phyloP scores from a whole-genome alignment of 2,329 filamentous ascomycete species.

The Nemania diffusa region DNA sequence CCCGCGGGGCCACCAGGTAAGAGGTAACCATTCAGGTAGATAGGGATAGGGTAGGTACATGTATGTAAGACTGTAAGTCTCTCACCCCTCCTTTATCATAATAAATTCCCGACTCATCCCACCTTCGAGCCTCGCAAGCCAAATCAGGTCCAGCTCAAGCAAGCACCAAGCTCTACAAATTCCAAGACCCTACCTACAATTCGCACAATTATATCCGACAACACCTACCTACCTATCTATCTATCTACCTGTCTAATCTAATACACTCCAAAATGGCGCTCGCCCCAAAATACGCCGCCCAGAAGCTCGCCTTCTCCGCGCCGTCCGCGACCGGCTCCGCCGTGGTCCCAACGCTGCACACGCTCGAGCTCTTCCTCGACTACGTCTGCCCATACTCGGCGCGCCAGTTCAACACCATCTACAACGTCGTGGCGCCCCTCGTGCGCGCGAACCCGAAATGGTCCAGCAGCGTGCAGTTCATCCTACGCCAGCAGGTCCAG shows the following conservation, averaged over 20 bases:
- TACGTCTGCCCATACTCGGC: conserved; percentile 85
- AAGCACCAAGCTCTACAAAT: neutral
- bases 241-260: neutral
- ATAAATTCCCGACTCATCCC: conserved; percentile 7
- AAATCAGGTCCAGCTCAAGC: conserved; percentile 2
- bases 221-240: neutral
- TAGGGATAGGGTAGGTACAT: too few relatives aligned
- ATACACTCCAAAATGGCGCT: conserved; percentile 69
- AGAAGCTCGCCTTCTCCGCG: conserved; percentile 67
- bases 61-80: neutral
- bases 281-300: conserved; percentile 79
- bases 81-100: conserved; percentile 2
- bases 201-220: neutral
- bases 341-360: conserved; percentile 62
- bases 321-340: conserved; percentile 48
- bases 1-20: conserved; percentile 7
- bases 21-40: too few relatives aligned
- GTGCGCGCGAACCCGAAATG: conserved; percentile 69
- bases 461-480: conserved; percentile 70
- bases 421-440: conserved; percentile 70
- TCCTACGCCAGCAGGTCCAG: conserved; percentile 93
- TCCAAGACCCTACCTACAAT: neutral
- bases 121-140: neutral
- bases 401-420: conserved; percentile 80
- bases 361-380: conserved; percentile 78